Evolutionary conservation across 176 grass and related monocot genomes (phyloP).

Genomic region (Raddia guianensis): DNA sequence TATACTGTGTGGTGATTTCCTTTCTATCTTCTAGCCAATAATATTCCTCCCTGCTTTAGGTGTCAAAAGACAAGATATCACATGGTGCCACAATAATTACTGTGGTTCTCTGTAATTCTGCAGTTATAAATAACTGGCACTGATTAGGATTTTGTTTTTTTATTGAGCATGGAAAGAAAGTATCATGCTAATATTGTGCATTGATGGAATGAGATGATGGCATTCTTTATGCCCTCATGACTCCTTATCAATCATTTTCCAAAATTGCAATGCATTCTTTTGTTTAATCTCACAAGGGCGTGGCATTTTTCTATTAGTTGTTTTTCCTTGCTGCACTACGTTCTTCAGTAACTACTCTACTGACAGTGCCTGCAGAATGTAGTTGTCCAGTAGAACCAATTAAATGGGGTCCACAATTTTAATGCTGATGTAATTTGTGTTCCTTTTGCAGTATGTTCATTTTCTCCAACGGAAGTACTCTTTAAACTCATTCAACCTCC

Average conservation of each 20-base stretch:
- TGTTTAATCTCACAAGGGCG: not conserved
- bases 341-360: conserved; percentile 19
- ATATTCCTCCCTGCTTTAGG: not conserved
- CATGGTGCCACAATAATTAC: not conserved
- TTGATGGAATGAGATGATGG: not conserved
- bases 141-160: not conserved
- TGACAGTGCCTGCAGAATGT: not conserved
- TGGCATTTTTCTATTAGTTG: conserved; percentile 15
- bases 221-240: not conserved
- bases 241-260: not conserved
- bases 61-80: not conserved
- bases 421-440: conserved; percentile 27
- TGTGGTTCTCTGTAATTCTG: not conserved
- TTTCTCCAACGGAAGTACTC: conserved; percentile 79
- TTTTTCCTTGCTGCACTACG: not conserved
- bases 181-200: not conserved
- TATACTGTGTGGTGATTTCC: not conserved
- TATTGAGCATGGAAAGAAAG: conserved; percentile 3
- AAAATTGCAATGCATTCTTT: not conserved
- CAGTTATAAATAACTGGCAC: not conserved
- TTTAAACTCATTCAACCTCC: conserved; percentile 84
- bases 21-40: not conserved
- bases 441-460: conserved; percentile 69
- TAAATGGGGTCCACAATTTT: conserved; percentile 3
- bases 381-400: not conserved